Base-by-base conservation (phyloP, 140 eudicot species). In the Bidens hawaiensis region DNA sequence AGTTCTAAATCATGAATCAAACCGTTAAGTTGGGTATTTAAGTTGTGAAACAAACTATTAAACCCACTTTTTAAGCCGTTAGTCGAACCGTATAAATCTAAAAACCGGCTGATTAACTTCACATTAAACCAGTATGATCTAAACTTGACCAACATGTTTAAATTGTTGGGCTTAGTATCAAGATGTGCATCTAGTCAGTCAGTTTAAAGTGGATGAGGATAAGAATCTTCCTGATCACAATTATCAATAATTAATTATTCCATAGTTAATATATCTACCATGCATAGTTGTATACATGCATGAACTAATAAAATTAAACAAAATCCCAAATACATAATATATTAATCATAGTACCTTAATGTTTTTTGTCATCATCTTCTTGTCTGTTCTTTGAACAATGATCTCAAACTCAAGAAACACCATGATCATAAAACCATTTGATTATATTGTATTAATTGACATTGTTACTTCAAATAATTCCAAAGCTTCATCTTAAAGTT, bases 211-310 rank as follows among this genome's bases (percentile, higher is more conserved):
- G 73, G 68, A 73, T 56, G 65, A 65, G 78, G 68, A 65, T 73
- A 60, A 73, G 78, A 73, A 65, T 65, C 78, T 46, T 65, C 63
- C 73, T 73, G 58, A 51, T 56, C 67, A 73, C 68, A 71, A 57
- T 53, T 53, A 53, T 53, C 62, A 47, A 61, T 19, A 70, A 46
- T 55, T 71, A 73, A 46, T 55, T 65, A 58, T 52, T 56, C 31
- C 53, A 65, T 73, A 4, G 65, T 73, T 73, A 48, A 73, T n/a
- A n/a, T n/a, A n/a, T 36, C 57, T 31, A 55, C 53, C 68, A 58
- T 70, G 26, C n/a, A 41, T 24, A 24, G 38, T 24, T 22, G 55
- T 10, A 59, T 42, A 61, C 72, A 73, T 73, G 46, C 78, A 73
- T 73, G 68, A 73, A 73, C 69, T 15, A 71, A 48, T 25, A n/a